phyloP scores from a whole-genome alignment of 495 filamentous ascomycete genomes.

The Neurospora cerealis region DNA sequence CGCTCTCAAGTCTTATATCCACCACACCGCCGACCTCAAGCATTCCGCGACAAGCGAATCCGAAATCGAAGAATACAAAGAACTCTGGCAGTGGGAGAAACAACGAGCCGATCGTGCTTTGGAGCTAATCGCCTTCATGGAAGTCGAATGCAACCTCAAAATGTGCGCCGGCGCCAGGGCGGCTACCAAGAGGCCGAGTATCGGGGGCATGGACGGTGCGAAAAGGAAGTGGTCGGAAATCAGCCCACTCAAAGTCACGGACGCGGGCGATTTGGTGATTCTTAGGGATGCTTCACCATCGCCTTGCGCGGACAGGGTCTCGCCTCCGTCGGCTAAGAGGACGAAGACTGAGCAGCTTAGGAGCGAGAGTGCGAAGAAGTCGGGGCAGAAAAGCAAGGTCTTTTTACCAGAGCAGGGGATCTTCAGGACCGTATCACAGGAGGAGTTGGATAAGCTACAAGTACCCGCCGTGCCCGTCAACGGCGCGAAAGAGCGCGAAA shows the following conservation, averaged over 20 bases:
- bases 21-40: conserved; percentile 24
- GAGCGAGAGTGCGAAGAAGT: conserved; percentile 6
- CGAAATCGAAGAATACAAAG: conserved; percentile 48
- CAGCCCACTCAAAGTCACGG: conserved; percentile 20
- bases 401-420: conserved; percentile 41
- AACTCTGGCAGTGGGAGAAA: conserved; percentile 56
- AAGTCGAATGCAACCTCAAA: conserved; percentile 67
- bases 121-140: conserved; percentile 70
- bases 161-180: conserved; percentile 50
- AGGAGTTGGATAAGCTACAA: conserved; percentile 26
- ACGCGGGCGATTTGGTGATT: conserved; percentile 33
- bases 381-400: conserved; percentile 29
- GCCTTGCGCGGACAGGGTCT: conserved; percentile 6
- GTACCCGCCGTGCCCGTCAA: conserved; percentile 5
- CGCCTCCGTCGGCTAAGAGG: conserved; percentile 9
- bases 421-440: conserved; percentile 41
- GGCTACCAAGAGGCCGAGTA: conserved; percentile 11
- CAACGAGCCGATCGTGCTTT: conserved; percentile 55
- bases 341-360: conserved; percentile 21
- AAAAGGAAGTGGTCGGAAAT: conserved; percentile 20
- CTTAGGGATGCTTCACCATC: conserved; percentile 22
- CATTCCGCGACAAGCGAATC: conserved; percentile 37
- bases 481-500: not conserved
- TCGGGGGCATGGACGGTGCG: conserved; percentile 2
- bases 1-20: conserved; percentile 33